Conservation (phyloP, 495 filamentous ascomycete species). For the Sporormia fimetaria region DNA sequence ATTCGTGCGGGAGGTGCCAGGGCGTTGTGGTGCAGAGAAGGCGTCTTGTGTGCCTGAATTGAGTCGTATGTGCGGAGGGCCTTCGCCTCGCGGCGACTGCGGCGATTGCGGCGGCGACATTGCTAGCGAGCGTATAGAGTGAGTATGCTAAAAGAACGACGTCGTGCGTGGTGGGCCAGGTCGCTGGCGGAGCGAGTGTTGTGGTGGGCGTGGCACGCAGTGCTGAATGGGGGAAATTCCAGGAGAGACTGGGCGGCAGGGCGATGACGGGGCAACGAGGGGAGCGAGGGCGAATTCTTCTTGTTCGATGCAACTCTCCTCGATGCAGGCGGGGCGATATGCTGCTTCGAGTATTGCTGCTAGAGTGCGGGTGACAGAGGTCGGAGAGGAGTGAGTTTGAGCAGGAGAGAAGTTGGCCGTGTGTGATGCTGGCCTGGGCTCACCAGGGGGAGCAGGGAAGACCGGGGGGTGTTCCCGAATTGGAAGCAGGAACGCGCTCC, state of each 20-base stretch:
- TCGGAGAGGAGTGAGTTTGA: background rate
- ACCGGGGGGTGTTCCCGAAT: constrained; percentile 12
- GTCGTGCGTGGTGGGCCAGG: constrained; percentile 20
- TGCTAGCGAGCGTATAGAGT: constrained; percentile 21
- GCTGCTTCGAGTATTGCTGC: constrained; percentile 21
- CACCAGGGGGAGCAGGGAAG: constrained; percentile 1
- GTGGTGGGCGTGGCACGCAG: constrained; percentile 19
- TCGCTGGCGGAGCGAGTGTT: constrained; percentile 12
- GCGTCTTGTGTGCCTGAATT: constrained; percentile 49
- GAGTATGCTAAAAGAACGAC: constrained; percentile 8
- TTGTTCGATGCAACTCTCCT: background rate
- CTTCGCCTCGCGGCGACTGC: constrained; percentile 28
- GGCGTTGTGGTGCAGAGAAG: constrained; percentile 30
- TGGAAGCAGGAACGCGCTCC: constrained; percentile 15
- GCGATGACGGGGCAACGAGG: constrained; percentile 18
- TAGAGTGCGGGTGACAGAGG: constrained; percentile 7
- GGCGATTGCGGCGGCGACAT: constrained; percentile 26
- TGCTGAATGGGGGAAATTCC: constrained; percentile 12
- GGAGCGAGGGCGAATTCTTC: constrained; percentile 11
- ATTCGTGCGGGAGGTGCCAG: constrained; percentile 30
- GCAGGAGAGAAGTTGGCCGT: constrained; percentile 4
- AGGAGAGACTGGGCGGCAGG: constrained; percentile 2
- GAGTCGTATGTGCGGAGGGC: constrained; percentile 46
- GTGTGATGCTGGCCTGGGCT: background rate
- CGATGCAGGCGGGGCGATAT: constrained; percentile 1